Conservation (phyloP, 2,329 filamentous ascomycete species). For the Diaporthe vexans region DNA sequence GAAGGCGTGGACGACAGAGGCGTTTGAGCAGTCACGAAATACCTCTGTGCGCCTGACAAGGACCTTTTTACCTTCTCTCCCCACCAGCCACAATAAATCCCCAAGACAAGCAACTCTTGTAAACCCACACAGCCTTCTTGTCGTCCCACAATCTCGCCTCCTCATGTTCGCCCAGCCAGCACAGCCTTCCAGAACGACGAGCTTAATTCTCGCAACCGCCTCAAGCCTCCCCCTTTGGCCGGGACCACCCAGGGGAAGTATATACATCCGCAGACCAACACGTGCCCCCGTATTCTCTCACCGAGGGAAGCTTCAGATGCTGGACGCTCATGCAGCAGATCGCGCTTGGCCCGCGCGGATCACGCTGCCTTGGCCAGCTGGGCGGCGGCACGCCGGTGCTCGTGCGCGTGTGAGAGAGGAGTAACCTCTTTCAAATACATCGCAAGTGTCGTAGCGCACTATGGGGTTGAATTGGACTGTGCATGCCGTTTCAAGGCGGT, state of each 20-base stretch:
- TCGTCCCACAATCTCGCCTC: background rate
- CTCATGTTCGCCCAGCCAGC: background rate
- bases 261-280: background rate
- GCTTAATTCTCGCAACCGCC: background rate
- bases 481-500: background rate
- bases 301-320: slow-evolving; percentile 12
- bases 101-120: background rate
- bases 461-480: background rate
- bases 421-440: background rate
- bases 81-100: too few relatives aligned
- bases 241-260: background rate
- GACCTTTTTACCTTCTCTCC: too few relatives aligned
- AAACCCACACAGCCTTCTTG: background rate
- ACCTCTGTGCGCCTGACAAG: too few relatives aligned
- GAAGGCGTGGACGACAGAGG: too few relatives aligned
- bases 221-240: too few relatives aligned
- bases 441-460: background rate
- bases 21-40: too few relatives aligned
- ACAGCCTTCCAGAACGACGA: background rate
- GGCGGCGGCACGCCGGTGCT: background rate
- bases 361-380: slow-evolving; percentile 26
- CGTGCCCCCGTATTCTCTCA: background rate
- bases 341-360: slow-evolving; percentile 19
- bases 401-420: slow-evolving; percentile 1
- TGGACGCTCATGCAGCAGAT: slow-evolving; percentile 26